Evolutionary conservation across 2,329 filamentous ascomycete genomes (phyloP).

Genomic region (Ophiosphaerella narmari): DNA sequence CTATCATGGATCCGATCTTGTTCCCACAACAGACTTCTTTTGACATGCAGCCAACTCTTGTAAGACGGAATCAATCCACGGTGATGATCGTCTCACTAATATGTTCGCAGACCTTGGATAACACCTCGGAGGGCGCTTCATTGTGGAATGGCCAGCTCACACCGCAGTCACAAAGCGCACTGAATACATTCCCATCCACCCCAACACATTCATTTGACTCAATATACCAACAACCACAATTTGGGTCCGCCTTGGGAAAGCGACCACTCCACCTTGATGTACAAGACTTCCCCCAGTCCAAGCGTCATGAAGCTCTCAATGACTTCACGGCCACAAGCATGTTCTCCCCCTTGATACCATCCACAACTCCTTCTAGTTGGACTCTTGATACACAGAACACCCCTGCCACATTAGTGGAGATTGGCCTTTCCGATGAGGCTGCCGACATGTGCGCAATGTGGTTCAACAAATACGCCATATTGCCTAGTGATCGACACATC

Average conservation of each 20-base stretch:
- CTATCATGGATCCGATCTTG: constrained; percentile 24
- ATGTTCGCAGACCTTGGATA: constrained; percentile 33
- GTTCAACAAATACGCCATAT: constrained; percentile 45
- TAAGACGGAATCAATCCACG: constrained; percentile 15
- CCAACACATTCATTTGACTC: constrained; percentile 34
- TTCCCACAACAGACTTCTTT: constrained; percentile 30
- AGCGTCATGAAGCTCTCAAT: constrained; percentile 33
- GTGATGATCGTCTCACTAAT: constrained; percentile 8
- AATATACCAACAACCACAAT: constrained; percentile 22
- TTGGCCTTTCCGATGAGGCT: constrained; percentile 42
- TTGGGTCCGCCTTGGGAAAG: constrained; percentile 30
- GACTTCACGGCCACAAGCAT: constrained; percentile 19
- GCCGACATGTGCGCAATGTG: constrained; percentile 45
- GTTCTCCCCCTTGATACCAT: constrained; percentile 29
- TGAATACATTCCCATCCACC: constrained; percentile 31
- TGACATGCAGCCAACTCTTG: constrained; percentile 34
- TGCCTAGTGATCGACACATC: constrained; percentile 44
- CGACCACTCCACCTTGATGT: constrained; percentile 36
- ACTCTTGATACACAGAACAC: constrained; percentile 26
- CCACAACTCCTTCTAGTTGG: constrained; percentile 30
- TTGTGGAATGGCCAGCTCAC: constrained; percentile 33
- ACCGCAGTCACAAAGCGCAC: constrained; percentile 18
- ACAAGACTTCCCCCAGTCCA: constrained; percentile 39
- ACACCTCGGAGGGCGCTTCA: constrained; percentile 33
- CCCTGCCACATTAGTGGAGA: constrained; percentile 21